Percentiles rank a stretch among this genome's conserved stretches.
Evolutionary conservation across 805 yeast species (phyloP).

Genomic region (Jamesozyma spencerorum): DNA sequence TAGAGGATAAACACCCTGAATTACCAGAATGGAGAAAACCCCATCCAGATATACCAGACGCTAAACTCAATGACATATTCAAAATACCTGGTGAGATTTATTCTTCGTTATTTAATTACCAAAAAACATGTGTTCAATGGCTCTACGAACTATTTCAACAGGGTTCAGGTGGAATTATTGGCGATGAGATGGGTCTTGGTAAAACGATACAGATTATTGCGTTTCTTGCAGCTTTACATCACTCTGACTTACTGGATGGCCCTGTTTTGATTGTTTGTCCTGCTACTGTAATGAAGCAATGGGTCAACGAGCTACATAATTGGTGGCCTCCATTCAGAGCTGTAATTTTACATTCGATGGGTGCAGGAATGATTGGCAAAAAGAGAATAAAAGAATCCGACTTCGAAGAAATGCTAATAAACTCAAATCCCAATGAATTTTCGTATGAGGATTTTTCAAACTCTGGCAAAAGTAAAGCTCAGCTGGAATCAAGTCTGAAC

Average conservation of each 20-base stretch:
- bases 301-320: conserved; percentile 92
- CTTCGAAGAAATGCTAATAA: conserved; percentile 40
- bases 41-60: conserved; percentile 72
- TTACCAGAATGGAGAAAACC: conserved; percentile 60
- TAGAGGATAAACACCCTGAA: conserved; percentile 13
- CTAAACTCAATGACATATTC: conserved; percentile 59
- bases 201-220: conserved; percentile 90
- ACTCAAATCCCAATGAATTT: conserved; percentile 32
- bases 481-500: conserved; percentile 22
- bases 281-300: conserved; percentile 90
- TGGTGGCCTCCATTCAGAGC: conserved; percentile 98
- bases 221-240: conserved; percentile 83
- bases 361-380: conserved; percentile 61
- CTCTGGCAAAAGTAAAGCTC: conserved; percentile 22
- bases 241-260: conserved; percentile 60
- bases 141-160: conserved; percentile 87
- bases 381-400: conserved; percentile 36
- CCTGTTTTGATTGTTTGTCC: conserved; percentile 91
- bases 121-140: conserved; percentile 96
- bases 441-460: conserved; percentile 34
- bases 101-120: conserved; percentile 81
- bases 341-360: conserved; percentile 83
- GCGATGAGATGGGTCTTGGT: conserved; percentile 98
- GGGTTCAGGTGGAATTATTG: conserved; percentile 87
- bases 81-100: conserved; percentile 85